These are phyloP conservation scores for Paracoccidioides lutzii DNA, from an alignment of 2,329 filamentous ascomycete species.

Conservation along the genomic window DNA sequence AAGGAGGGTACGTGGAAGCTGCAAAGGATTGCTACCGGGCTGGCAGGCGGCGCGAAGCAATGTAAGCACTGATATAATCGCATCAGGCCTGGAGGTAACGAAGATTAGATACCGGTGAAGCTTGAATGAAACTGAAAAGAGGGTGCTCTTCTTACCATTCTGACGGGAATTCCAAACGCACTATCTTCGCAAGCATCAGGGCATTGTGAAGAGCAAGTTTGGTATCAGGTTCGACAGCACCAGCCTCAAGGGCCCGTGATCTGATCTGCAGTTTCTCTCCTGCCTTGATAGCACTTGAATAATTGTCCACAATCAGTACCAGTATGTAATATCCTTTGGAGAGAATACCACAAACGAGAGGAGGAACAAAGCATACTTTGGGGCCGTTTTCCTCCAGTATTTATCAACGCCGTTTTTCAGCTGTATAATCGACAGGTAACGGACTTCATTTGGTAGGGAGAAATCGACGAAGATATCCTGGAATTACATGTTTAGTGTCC, in stretches of 20 bases:
- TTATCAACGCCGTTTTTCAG: slow-evolving; percentile 95
- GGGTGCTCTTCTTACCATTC: slow-evolving; percentile 50
- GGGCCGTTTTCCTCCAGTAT: slow-evolving; percentile 74
- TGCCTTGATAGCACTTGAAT: slow-evolving; percentile 42
- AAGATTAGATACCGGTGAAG: not conserved
- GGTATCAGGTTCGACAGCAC: slow-evolving; percentile 61
- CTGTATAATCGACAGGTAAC: slow-evolving; percentile 83
- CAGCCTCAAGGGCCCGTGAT: slow-evolving; percentile 59
- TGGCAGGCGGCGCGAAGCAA: slow-evolving; percentile 47
- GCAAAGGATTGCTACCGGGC: slow-evolving; percentile 45
- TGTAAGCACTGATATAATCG: slow-evolving; percentile 43
- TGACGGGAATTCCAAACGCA: slow-evolving; percentile 75
- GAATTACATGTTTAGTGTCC: not conserved
- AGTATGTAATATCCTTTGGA: not conserved
- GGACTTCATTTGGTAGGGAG: slow-evolving; percentile 60
- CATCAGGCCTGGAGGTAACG: slow-evolving; percentile 31
- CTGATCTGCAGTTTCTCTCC: slow-evolving; percentile 69
- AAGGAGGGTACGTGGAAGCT: slow-evolving; percentile 59
- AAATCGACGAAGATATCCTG: slow-evolving; percentile 73
- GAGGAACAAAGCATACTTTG: slow-evolving; percentile 37
- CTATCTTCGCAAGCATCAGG: slow-evolving; percentile 72
- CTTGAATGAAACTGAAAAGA: not conserved
- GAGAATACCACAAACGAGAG: no score
- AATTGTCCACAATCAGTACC: not conserved
- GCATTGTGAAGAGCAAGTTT: slow-evolving; percentile 78